Evolutionary conservation across 1,139 yeast species (phyloP), one percentile per base, ranked within the genome.

Genomic region (Nakaseomyces delphensis): DNA sequence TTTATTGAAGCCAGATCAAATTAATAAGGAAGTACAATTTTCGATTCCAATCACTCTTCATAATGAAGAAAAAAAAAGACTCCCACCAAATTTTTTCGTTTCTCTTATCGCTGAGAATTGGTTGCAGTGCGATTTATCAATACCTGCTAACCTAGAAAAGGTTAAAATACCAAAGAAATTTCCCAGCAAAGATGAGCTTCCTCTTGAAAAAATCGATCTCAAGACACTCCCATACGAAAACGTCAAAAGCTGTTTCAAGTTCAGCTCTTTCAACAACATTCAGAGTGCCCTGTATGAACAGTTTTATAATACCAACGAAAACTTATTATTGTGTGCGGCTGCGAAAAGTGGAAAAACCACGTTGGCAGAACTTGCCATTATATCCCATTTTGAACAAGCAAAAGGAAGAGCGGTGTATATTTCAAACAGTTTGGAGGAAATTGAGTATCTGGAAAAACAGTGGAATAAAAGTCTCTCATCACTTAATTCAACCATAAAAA

Each of bases 51-150:
- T 89, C 3, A 83, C 4, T 48, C 77, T 18, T 46, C 68, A 40
- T 3, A 48, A 53, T 1, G 41, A 45, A 2, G 51, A 51, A 38
- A 58, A 56, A 27, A 78, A 74, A 4, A 79, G 83, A 1, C 45
- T 74, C 3, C 89, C 93, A 13, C 96, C 96, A 1, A 79, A 79
- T 52, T 79, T 82, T 51, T 84, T 83, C 60, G 72, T 87, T 4
- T 70, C 83, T 0, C 59, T 87, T 15, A 65, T 83, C 2, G 85
- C 95, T 47, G 95, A 87, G 46, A 76, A 71, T 46, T 91, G 98
- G 98, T 63, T 87, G 7, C 89, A 84, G 48, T 77, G 87, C 44
- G 85, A 77, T 42, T 69, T 74, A 51, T 74, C 74, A 45, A 60
- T 74, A 2, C 86, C 96, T 0, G 66, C 86, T 1, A 63, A 77